Percentiles rank a stretch among this genome's conserved stretches.
These are phyloP conservation scores for Starmerella powellii DNA, from an alignment of 805 yeast genomes.

Conservation along the genomic window DNA sequence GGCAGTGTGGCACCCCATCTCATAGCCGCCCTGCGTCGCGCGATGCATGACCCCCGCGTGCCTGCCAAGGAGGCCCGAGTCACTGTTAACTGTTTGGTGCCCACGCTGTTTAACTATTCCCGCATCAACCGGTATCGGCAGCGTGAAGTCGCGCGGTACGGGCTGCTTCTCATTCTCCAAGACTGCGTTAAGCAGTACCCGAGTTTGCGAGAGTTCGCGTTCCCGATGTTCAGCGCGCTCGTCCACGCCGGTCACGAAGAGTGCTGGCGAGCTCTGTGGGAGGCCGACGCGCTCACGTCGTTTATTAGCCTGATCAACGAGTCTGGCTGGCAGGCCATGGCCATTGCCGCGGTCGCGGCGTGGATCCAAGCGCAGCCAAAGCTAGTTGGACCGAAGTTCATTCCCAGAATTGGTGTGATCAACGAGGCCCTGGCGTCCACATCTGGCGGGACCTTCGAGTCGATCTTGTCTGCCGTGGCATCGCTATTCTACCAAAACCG, in stretches of 20 bases:
- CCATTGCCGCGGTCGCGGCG: slow-evolving; percentile 37
- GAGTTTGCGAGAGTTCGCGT: slow-evolving; percentile 40
- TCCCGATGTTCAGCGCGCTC: slow-evolving; percentile 43
- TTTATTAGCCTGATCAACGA: slow-evolving; percentile 36
- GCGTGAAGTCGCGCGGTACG: slow-evolving; percentile 36
- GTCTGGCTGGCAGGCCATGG: slow-evolving; percentile 47
- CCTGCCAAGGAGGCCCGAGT: slow-evolving; percentile 26
- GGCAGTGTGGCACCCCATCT: slow-evolving; percentile 37
- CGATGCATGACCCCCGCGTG: slow-evolving; percentile 12
- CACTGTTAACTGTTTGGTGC: slow-evolving; percentile 37
- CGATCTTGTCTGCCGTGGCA: slow-evolving; percentile 13
- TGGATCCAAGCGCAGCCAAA: slow-evolving; percentile 27
- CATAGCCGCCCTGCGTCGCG: slow-evolving; percentile 27
- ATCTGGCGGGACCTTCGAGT: slow-evolving; percentile 11
- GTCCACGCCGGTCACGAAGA: slow-evolving; percentile 34
- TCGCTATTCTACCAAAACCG: slow-evolving; percentile 15
- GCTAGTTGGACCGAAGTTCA: slow-evolving; percentile 10
- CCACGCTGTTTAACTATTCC: slow-evolving; percentile 42
- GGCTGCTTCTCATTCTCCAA: slow-evolving; percentile 37
- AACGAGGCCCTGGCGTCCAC: slow-evolving; percentile 7
- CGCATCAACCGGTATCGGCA: slow-evolving; percentile 38
- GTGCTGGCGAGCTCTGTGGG: slow-evolving; percentile 32
- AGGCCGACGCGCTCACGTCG: slow-evolving; percentile 31
- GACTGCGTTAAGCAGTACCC: slow-evolving; percentile 33
- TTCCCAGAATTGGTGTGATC: slow-evolving; percentile 2